Base-by-base conservation (phyloP, 108 stramenopile species). In the Schizochytrium sp. region DNA sequence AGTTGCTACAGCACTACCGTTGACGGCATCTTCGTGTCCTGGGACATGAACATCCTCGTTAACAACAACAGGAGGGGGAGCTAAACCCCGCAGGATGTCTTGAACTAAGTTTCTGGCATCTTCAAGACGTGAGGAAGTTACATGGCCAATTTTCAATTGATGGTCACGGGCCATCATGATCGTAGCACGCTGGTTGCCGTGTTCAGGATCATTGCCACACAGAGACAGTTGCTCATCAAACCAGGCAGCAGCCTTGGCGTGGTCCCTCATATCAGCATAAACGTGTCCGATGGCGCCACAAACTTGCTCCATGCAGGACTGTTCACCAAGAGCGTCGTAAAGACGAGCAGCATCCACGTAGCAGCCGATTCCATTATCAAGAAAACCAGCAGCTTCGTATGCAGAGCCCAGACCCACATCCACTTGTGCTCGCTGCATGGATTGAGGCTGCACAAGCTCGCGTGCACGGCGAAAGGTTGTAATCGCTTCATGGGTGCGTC, bases 261-360 rank as follows among this genome's bases (percentile, higher is more conserved):
- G 76, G 76, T 83, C 76, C 28, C 76, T 47, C 76, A 83, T 83
- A 2, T 83, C 76, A 5, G 76, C 76, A 42, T 83, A 55, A 47
- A 83, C 47, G 76, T 83, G 76, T n/a, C 50, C 76, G 28, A 83
- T 83, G 10, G 76, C 76, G 3, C 76, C 76, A 40, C 50, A 49
- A 38, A 83, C 76, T 49, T 49, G 53, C 28, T 40, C 76, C 5
- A 55, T 42, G 40, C 76, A 83, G 10, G 50, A 47, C n/a, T 40
- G 47, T n/a, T 83, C 76, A 40, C 55, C n/a, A 49, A 55, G 47
- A 8, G 50, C 50, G 28, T 83, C 76, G 28, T 83, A 83, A 40
- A 83, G 47, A 49, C 53, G 47, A n/a, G 47, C 47, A 38, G 76
- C 76, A 10, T 83, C 76, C 45, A 83, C 76, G 28, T 83, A 83